These are phyloP conservation scores for Coelastrella sp. DNA, from an alignment of 139 green algal species.

Conservation along the genomic window DNA sequence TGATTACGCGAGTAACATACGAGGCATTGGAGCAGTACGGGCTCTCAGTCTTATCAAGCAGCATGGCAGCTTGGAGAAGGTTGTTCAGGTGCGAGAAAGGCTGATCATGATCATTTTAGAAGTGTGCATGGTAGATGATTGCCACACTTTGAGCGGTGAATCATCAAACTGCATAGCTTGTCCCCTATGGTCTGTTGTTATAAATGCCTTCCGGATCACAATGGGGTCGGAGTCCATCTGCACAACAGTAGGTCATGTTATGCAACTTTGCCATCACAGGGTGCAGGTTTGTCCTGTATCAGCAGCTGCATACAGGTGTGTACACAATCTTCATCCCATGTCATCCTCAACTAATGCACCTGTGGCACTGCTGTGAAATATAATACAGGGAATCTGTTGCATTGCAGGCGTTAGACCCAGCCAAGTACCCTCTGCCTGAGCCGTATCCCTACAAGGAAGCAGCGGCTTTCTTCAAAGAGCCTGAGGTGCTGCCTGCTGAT, in stretches of 20 bases:
- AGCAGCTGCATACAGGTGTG: background rate
- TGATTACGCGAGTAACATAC: conserved; percentile 94
- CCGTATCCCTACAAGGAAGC: conserved; percentile 88
- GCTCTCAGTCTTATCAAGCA: conserved; percentile 87
- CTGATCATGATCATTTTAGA: no score
- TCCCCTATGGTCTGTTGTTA: no score
- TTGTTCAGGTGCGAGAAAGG: conserved; percentile 53
- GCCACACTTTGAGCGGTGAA: no score
- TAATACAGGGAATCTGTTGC: no score
- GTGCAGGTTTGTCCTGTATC: no score
- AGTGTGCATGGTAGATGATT: no score
- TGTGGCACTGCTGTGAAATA: no score
- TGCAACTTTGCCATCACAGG: background rate
- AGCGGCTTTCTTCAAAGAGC: conserved; percentile 64
- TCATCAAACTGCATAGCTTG: no score
- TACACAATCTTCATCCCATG: background rate
- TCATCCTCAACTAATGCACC: no score
- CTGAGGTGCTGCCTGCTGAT: conserved; percentile 62
- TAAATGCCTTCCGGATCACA: no score
- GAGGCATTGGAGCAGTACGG: conserved; percentile 79
- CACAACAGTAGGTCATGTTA: background rate
- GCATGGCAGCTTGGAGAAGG: conserved; percentile 58
- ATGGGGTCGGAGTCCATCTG: no score
- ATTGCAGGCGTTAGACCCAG: conserved; percentile 55
- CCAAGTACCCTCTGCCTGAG: conserved; percentile 86